These are phyloP conservation scores for Bacterosira constricta DNA, from an alignment of 108 stramenopile genomes.

Conservation along the genomic window DNA sequence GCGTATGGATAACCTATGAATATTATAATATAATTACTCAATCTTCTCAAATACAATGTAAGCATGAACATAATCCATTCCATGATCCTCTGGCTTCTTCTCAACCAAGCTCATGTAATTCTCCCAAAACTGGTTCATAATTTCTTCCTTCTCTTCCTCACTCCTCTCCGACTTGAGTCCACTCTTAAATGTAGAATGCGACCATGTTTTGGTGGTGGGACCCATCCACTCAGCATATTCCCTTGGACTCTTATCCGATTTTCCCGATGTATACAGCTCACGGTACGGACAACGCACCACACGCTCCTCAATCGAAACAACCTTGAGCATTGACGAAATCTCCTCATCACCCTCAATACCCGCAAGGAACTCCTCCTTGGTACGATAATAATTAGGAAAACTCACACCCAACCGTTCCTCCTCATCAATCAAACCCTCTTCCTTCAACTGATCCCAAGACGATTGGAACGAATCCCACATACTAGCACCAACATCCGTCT, in stretches of 20 bases:
- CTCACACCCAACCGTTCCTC: constrained; percentile 46
- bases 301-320: constrained; percentile 44
- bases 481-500: constrained; percentile 45
- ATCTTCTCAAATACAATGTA: constrained; percentile 56
- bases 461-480: constrained; percentile 58
- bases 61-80: constrained; percentile 65
- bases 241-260: constrained; percentile 18
- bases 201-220: constrained; percentile 54
- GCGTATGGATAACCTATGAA: too few species aligned
- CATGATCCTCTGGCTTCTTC: constrained; percentile 42
- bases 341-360: constrained; percentile 32
- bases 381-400: constrained; percentile 61
- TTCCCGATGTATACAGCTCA: constrained; percentile 33
- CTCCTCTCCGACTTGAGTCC: constrained; percentile 18
- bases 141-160: constrained; percentile 45
- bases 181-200: constrained; percentile 44
- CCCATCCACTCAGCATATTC: constrained; percentile 49
- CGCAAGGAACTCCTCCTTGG: constrained; percentile 44
- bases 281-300: constrained; percentile 55
- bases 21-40: too few species aligned
- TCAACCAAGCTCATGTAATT: constrained; percentile 51
- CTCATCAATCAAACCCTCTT: constrained; percentile 46
- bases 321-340: constrained; percentile 12
- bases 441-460: constrained; percentile 42
- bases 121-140: constrained; percentile 49